phyloP scores from a whole-genome alignment of 768 basidiomycete genomes.

The Termitomyces heimii region DNA sequence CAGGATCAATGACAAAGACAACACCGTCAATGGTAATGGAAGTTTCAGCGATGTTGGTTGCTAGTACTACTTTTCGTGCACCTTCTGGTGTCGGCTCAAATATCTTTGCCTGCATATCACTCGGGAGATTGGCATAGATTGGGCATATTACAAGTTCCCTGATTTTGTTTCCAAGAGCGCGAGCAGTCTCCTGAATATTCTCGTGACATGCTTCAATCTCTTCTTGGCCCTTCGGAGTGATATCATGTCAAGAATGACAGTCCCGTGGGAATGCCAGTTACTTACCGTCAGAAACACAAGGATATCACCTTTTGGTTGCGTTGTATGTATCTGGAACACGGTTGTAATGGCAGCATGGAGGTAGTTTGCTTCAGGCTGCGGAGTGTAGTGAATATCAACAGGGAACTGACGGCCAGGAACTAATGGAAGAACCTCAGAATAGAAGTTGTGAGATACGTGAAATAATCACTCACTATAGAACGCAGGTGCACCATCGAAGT shows the following conservation, averaged over 20 bases:
- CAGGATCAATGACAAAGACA: constrained; percentile 98
- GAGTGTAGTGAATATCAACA: constrained; percentile 98
- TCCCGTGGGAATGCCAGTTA: not conserved
- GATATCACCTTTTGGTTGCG: constrained; percentile 96
- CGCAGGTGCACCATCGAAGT: constrained; percentile 94
- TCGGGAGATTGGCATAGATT: constrained; percentile 98
- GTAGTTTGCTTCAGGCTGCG: constrained; percentile 98
- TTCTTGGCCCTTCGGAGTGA: constrained; percentile 76
- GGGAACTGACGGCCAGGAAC: constrained; percentile 97
- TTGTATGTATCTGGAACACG: constrained; percentile 98
- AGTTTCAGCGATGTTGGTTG: constrained; percentile 99
- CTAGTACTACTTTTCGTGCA: constrained; percentile 94
- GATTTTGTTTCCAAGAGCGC: constrained; percentile 94
- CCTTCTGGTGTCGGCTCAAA: constrained; percentile 98
- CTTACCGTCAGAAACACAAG: constrained; percentile 92
- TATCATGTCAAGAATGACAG: not conserved
- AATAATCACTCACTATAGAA: constrained; percentile 66
- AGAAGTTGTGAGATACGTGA: not conserved
- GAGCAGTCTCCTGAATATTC: constrained; percentile 91
- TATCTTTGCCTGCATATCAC: constrained; percentile 99
- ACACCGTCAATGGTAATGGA: constrained; percentile 99
- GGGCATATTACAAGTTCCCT: constrained; percentile 93
- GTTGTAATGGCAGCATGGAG: constrained; percentile 98
- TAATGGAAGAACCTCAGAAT: constrained; percentile 23
- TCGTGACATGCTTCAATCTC: constrained; percentile 98